Evolutionary conservation across 1,284 basidiomycete genomes (phyloP).

Genomic region (Ganoderma multipileum): DNA sequence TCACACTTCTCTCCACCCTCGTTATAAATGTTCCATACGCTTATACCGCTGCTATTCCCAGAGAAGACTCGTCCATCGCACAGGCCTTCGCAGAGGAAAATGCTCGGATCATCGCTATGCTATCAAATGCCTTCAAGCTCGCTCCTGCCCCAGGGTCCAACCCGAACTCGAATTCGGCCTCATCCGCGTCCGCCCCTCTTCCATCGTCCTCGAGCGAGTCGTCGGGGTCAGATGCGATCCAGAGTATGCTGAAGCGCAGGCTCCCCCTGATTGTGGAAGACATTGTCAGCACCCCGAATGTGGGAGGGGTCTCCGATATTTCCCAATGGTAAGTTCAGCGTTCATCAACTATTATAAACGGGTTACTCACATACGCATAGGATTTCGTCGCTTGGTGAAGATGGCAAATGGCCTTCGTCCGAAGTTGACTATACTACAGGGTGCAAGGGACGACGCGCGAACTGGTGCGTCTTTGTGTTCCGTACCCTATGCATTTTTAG

Average conservation of each 20-base stretch:
- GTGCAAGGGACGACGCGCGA: slow-evolving; percentile 63
- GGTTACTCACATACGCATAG: slow-evolving; percentile 35
- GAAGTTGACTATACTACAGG: slow-evolving; percentile 65
- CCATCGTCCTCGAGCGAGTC: background rate
- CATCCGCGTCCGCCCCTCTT: background rate
- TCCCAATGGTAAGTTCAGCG: slow-evolving; percentile 27
- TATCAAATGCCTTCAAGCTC: background rate
- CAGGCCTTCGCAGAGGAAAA: background rate
- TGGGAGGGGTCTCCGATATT: slow-evolving; percentile 21
- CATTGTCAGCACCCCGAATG: slow-evolving; percentile 6
- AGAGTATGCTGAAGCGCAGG: slow-evolving; percentile 27
- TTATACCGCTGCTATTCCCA: slow-evolving; percentile 9
- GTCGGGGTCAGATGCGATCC: slow-evolving; percentile 20
- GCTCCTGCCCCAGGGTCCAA: background rate
- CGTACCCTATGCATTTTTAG: background rate
- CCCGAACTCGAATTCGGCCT: background rate
- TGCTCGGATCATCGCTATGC: background rate
- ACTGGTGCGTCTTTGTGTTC: slow-evolving; percentile 48
- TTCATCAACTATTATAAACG: background rate
- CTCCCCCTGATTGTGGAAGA: slow-evolving; percentile 13
- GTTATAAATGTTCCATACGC: background rate
- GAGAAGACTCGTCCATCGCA: background rate
- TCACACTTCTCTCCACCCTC: slow-evolving; percentile 1
- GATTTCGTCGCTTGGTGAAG: slow-evolving; percentile 49
- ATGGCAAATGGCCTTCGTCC: slow-evolving; percentile 63